Evolutionary conservation across 1,284 basidiomycete genomes (phyloP), one percentile per base, ranked within the genome.

Genomic region (Porodaedalea pini): DNA sequence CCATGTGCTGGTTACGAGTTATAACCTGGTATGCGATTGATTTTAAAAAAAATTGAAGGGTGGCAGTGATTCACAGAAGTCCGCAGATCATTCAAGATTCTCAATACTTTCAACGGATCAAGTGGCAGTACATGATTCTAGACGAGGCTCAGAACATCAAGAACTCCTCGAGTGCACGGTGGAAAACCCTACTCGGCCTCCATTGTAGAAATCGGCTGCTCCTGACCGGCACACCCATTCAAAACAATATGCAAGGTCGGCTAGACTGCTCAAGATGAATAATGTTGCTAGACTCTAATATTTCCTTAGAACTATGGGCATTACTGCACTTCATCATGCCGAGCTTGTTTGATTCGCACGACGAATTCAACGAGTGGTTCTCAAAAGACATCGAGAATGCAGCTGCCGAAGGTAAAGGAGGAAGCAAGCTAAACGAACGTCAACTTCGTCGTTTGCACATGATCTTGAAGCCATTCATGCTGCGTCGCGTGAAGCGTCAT

Each of bases 81-180:
- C 6, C 54, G 17, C 3, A 92, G 90, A 86, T 98, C 39, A 95
- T 94, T 7, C 91, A 92, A 76, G 97, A 99, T 71, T 95, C 98
- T 67, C 94, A 98, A 69, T 98, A 99, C 74, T 98, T 99, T 73
- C 92, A 97, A 70, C 84, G 91, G 36, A 88, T 99, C 66, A 97
- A 95, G 69, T 99, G 97, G 97, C 97, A 99, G 75, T 99, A 99
- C 71, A 99, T 99, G 97, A 86, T 99, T 58, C 80, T 99, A 11
- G 97, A 99, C 68, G 97, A 99, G 73, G 97, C 97, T 8, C 97
- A 99, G 73, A 98, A 98, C 59, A 99, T 99, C 81, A 99, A 99
- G 79, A 97, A 95, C 66, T 94, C 96, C 10, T 86, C 89, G n/a
- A 95, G 92, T 72, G 92, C 92, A 25, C 84, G 97, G 49, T 99